These are phyloP conservation scores for Rhizodiscina lignyota DNA, from an alignment of 495 filamentous ascomycete genomes.

Conservation along the genomic window DNA sequence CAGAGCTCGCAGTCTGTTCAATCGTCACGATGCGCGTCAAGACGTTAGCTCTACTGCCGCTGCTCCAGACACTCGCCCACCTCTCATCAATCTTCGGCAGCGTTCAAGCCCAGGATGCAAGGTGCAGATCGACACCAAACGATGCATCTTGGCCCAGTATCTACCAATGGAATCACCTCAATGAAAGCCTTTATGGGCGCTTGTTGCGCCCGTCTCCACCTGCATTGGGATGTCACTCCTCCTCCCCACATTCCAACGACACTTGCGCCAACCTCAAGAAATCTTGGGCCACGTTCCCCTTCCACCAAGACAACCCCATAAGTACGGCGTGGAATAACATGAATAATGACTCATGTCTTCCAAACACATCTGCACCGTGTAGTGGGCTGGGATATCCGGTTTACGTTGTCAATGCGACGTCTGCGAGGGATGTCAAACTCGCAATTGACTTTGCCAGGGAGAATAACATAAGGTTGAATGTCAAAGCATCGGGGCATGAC, in stretches of 20 bases:
- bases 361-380: background rate
- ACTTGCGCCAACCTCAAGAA: background rate
- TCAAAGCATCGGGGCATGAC: constrained; percentile 22
- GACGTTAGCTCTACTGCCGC: background rate
- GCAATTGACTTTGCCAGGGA: constrained; percentile 11
- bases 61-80: background rate
- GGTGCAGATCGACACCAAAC: background rate
- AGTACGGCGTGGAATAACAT: constrained; percentile 1
- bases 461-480: constrained; percentile 9
- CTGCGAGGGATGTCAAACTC: background rate
- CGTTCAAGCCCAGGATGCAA: background rate
- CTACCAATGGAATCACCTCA: background rate
- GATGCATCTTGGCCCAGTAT: background rate
- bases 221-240: background rate
- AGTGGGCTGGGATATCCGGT: background rate
- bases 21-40: background rate
- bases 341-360: background rate
- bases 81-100: no score
- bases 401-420: background rate
- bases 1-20: background rate
- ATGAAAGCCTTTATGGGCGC: background rate
- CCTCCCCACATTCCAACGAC: background rate
- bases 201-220: background rate
- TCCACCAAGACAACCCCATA: background rate
- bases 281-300: background rate